Conservation (phyloP, 768 basidiomycete genomes). For the Peribolospora baueri region DNA sequence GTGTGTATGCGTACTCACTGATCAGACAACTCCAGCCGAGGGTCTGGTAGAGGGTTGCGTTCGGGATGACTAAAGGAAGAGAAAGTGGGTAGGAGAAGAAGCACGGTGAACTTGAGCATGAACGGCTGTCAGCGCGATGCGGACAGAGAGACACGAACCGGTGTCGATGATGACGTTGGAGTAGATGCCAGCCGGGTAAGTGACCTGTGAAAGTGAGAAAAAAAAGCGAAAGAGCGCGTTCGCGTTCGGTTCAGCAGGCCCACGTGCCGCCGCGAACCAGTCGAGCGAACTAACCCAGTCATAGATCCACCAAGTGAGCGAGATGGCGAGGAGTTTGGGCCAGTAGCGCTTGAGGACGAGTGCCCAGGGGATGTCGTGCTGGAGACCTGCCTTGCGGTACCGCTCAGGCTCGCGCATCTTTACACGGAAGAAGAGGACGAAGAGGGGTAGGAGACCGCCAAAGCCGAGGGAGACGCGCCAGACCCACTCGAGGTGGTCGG, state of each 20-base stretch:
- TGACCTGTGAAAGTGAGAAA: background rate
- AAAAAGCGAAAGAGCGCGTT: slow-evolving; percentile 22
- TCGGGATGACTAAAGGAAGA: slow-evolving; percentile 3
- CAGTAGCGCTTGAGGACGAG: slow-evolving; percentile 54
- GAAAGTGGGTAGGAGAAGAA: slow-evolving; percentile 6
- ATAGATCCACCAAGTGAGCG: slow-evolving; percentile 37
- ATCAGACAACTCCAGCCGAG: slow-evolving; percentile 38
- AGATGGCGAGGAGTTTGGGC: slow-evolving; percentile 44
- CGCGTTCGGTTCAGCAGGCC: slow-evolving; percentile 25
- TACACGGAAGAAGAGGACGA: slow-evolving; percentile 5
- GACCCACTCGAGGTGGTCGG: slow-evolving; percentile 8
- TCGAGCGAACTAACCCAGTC: slow-evolving; percentile 7
- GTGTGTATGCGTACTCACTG: slow-evolving; percentile 26
- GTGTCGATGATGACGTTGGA: background rate
- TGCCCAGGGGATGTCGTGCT: slow-evolving; percentile 2
- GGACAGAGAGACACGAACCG: background rate
- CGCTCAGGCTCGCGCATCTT: slow-evolving; percentile 7
- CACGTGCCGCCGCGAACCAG: background rate
- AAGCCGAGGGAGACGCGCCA: slow-evolving; percentile 12
- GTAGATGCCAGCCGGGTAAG: slow-evolving; percentile 12
- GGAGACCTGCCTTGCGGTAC: background rate
- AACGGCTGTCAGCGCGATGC: background rate
- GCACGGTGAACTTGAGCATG: too few relatives aligned
- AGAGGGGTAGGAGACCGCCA: slow-evolving; percentile 6
- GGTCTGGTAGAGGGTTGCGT: slow-evolving; percentile 3